Evolutionary conservation across 2,329 filamentous ascomycete species (phyloP).

Genomic region (Apiospora sp.): DNA sequence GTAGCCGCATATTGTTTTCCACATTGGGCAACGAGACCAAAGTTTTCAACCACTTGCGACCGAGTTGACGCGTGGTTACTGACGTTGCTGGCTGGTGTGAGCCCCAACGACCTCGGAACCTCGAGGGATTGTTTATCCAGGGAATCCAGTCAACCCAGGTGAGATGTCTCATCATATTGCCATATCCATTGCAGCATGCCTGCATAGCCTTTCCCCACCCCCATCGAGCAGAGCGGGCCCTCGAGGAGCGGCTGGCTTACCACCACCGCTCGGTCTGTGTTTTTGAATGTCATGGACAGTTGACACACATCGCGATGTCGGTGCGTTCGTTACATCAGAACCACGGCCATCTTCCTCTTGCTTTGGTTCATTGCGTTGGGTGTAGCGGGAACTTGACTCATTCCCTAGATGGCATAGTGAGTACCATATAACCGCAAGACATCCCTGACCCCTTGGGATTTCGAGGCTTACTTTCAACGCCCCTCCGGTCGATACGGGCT

Average conservation of each 20-base stretch:
- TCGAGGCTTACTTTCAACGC: neutral
- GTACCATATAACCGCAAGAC: neutral
- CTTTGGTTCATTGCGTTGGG: neutral
- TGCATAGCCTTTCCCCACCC: slow-evolving; percentile 4
- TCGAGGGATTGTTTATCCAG: neutral
- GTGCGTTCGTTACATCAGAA: neutral
- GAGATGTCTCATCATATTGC: slow-evolving; percentile 1
- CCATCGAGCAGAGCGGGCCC: neutral
- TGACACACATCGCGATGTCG: neutral
- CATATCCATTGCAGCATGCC: neutral
- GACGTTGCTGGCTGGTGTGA: neutral
- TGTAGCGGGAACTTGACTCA: neutral
- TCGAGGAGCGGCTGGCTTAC: neutral
- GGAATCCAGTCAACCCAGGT: neutral
- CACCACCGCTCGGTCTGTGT: neutral
- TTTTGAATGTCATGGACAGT: neutral
- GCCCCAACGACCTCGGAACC: slow-evolving; percentile 10
- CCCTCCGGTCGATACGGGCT: neutral
- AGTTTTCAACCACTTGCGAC: neutral
- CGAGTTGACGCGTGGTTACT: neutral
- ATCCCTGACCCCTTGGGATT: neutral
- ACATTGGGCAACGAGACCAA: neutral
- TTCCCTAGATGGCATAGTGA: neutral
- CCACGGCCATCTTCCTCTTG: neutral
- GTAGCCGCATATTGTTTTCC: neutral